Evolutionary conservation across 2,329 filamentous ascomycete species (phyloP).

Genomic region (Curvularia sp.): DNA sequence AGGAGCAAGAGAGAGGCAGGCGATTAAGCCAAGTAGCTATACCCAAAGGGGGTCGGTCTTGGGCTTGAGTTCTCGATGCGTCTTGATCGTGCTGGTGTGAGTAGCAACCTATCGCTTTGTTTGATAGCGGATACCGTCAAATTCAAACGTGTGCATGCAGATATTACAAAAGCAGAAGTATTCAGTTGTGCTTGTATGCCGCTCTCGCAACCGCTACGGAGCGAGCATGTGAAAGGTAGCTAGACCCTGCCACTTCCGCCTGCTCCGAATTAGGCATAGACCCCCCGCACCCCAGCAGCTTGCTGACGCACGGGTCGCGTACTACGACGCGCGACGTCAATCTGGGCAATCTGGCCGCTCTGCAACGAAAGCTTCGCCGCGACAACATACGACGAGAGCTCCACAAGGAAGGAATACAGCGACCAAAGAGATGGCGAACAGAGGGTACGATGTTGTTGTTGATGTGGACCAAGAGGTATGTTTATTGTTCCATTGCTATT

Average conservation of each 20-base stretch:
- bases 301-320: constrained; percentile 29
- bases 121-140: too few relatives aligned
- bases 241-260: constrained; percentile 16
- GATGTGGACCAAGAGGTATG: constrained; percentile 93
- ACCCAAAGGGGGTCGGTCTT: too few relatives aligned
- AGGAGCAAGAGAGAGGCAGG: too few relatives aligned
- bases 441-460: constrained; percentile 96
- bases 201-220: not conserved
- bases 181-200: not conserved
- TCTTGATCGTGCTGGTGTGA: too few relatives aligned
- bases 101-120: too few relatives aligned
- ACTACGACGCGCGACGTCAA: constrained; percentile 24
- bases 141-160: too few relatives aligned
- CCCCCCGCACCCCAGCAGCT: not conserved
- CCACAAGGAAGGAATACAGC: not conserved
- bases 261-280: constrained; percentile 28
- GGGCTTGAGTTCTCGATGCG: too few relatives aligned
- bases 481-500: not conserved
- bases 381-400: not conserved
- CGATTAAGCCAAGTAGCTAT: too few relatives aligned
- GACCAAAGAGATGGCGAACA: constrained; percentile 69
- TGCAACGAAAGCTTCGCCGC: constrained; percentile 31
- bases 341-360: constrained; percentile 42
- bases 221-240: not conserved
- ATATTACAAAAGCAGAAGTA: not conserved